Conservation (phyloP, 2,329 filamentous ascomycete genomes). For the Ophioceras dolichostomum region DNA sequence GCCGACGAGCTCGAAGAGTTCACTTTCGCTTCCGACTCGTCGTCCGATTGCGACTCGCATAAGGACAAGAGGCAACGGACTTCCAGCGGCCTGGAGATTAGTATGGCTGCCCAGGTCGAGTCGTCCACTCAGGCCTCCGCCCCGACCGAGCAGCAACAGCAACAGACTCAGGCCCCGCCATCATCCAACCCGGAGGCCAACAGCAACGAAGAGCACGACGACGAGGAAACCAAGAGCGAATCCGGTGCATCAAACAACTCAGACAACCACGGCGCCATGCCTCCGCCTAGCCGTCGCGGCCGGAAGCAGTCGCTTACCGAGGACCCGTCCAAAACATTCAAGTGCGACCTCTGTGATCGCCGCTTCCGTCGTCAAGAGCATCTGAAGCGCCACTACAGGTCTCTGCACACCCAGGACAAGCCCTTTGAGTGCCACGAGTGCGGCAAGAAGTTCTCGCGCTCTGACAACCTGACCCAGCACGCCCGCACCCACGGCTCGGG, state of each 20-base stretch:
- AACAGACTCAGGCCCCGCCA: constrained; percentile 13
- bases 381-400: constrained; percentile 95
- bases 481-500: constrained; percentile 85
- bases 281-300: constrained; percentile 71
- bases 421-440: constrained; percentile 96
- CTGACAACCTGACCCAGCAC: constrained; percentile 94
- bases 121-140: constrained; percentile 19
- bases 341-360: constrained; percentile 91
- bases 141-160: constrained; percentile 20
- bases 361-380: constrained; percentile 98
- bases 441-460: constrained; percentile 96
- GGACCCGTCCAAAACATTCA: constrained; percentile 96
- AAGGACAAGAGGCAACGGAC: constrained; percentile 47
- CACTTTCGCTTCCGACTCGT: constrained; percentile 47
- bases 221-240: constrained; percentile 12
- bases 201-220: constrained; percentile 7
- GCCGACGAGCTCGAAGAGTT: constrained; percentile 66
- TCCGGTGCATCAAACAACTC: constrained; percentile 22
- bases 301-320: constrained; percentile 98
- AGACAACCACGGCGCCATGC: constrained; percentile 25
- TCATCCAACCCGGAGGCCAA: constrained; percentile 16
- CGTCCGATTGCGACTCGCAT: constrained; percentile 34
- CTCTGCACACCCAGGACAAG: constrained; percentile 96
- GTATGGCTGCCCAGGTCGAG: constrained; percentile 23
- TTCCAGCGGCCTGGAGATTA: constrained; percentile 23